phyloP scores from a whole-genome alignment of 2,329 filamentous ascomycete genomes.

The Beauveria bassiana region DNA sequence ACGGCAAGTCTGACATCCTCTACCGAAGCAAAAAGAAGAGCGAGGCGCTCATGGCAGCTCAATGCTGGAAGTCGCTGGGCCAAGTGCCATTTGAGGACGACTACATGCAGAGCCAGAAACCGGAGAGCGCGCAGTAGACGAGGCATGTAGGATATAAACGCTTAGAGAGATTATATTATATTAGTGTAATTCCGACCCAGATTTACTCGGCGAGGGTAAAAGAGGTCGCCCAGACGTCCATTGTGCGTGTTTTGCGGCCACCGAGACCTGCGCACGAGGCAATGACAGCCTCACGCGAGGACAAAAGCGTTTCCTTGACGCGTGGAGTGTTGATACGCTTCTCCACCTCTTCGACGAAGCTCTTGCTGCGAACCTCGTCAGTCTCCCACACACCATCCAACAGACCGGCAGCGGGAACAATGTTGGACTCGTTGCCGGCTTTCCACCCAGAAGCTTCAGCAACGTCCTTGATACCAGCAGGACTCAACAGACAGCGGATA shows the following conservation, averaged over 20 bases:
- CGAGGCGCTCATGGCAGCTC: constrained; percentile 34
- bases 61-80: constrained; percentile 35
- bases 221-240: constrained; percentile 34
- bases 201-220: not conserved
- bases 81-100: constrained; percentile 37
- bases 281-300: constrained; percentile 26
- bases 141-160: not conserved
- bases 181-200: not conserved
- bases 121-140: not conserved
- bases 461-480: constrained; percentile 29
- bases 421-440: constrained; percentile 26
- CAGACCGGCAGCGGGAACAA: constrained; percentile 31
- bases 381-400: constrained; percentile 42
- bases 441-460: constrained; percentile 30
- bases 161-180: not conserved
- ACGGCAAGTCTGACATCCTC: constrained; percentile 36
- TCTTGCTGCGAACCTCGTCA: constrained; percentile 20
- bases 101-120: not conserved
- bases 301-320: constrained; percentile 21
- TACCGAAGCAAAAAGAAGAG: constrained; percentile 34
- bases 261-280: constrained; percentile 21
- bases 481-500: constrained; percentile 38
- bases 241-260: constrained; percentile 27
- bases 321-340: constrained; percentile 20
- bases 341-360: constrained; percentile 27